These are phyloP conservation scores for Lactifluus volemus DNA, from an alignment of 768 basidiomycete genomes.

Conservation along the genomic window DNA sequence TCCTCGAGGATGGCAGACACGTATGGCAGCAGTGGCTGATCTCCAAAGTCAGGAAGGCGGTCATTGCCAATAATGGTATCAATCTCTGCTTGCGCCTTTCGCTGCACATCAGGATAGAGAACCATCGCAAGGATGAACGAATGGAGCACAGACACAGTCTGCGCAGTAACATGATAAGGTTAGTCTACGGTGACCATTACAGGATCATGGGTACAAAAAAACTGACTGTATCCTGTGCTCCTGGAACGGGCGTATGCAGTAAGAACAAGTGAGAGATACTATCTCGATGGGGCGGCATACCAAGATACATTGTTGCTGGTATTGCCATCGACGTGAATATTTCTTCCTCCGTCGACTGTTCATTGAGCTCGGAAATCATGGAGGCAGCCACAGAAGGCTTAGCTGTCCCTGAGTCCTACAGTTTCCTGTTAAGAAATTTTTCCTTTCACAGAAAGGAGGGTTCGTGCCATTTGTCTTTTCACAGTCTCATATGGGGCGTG, in stretches of 20 bases:
- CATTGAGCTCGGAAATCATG: constrained; percentile 2
- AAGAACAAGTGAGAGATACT: neutral
- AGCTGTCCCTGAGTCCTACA: neutral
- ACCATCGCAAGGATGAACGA: constrained; percentile 26
- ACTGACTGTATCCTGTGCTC: constrained; percentile 4
- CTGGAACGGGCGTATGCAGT: neutral
- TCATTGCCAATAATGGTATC: constrained; percentile 21
- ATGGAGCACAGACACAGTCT: constrained; percentile 21
- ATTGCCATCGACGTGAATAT: neutral
- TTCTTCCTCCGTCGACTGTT: neutral
- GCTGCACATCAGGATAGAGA: constrained; percentile 22
- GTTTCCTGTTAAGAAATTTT: neutral
- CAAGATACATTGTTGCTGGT: constrained; percentile 1
- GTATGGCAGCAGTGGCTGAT: constrained; percentile 19
- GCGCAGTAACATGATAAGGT: neutral
- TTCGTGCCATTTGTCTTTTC: constrained; percentile 3
- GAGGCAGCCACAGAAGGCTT: neutral
- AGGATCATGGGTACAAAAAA: neutral
- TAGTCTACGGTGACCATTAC: neutral
- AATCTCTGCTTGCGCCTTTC: constrained; percentile 23
- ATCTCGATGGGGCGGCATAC: neutral
- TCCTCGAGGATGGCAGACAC: constrained; percentile 22
- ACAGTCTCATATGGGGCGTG: constrained; percentile 16
- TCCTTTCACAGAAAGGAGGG: neutral
- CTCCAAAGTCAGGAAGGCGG: constrained; percentile 22